These are phyloP conservation scores for Mycena venus DNA, from an alignment of 768 basidiomycete genomes.

Conservation along the genomic window DNA sequence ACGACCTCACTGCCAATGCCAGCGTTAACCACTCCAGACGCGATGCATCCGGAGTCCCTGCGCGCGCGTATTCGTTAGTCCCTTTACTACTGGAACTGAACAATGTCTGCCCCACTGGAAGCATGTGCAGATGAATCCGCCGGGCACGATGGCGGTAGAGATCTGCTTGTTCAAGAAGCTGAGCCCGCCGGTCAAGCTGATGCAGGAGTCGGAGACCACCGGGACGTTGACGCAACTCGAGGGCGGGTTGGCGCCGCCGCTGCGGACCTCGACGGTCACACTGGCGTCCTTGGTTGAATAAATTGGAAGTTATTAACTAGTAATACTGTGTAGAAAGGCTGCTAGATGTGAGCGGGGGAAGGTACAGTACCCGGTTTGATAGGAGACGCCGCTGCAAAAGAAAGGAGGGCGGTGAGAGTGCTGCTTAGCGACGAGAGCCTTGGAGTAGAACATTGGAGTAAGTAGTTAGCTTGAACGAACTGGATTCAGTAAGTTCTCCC, in stretches of 20 bases:
- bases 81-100: neutral
- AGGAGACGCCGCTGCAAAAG: neutral
- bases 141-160: neutral
- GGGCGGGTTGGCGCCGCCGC: neutral
- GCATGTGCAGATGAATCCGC: conserved; percentile 9
- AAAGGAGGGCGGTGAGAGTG: neutral
- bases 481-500: neutral
- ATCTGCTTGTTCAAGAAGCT: conserved; percentile 16
- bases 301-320: no score
- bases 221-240: neutral
- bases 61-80: neutral
- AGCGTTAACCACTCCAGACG: no score
- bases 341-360: no score
- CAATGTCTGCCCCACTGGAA: neutral
- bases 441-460: neutral
- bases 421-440: neutral
- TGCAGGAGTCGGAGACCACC: neutral
- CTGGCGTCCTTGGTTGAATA: neutral
- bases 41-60: neutral
- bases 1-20: no score
- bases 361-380: neutral
- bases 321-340: no score
- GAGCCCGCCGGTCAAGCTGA: conserved; percentile 1
- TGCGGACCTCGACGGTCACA: neutral
- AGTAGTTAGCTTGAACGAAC: neutral